Conservation (phyloP, 2,329 filamentous ascomycete species). For the Penicillium expansum region DNA sequence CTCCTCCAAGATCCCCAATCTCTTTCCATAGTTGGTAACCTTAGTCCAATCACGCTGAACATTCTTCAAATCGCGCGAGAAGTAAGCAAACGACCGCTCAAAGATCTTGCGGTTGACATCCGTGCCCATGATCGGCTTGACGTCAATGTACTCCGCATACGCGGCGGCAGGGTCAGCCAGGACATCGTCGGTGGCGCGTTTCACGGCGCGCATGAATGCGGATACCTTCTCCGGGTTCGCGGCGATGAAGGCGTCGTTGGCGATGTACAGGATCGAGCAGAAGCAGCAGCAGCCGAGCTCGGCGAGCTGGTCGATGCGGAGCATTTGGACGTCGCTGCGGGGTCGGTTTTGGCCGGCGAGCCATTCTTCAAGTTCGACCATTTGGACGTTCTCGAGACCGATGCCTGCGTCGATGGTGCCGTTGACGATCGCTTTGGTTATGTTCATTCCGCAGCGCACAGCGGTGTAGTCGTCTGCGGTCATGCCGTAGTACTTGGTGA, state of each 20-base stretch:
- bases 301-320: constrained; percentile 75
- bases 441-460: constrained; percentile 77
- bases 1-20: constrained; percentile 64
- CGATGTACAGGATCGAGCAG: constrained; percentile 78
- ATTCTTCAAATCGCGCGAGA: constrained; percentile 71
- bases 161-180: constrained; percentile 61
- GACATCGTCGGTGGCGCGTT: constrained; percentile 71
- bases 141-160: constrained; percentile 67
- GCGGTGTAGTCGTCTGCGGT: constrained; percentile 70
- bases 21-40: constrained; percentile 73
- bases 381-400: constrained; percentile 77
- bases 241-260: constrained; percentile 68
- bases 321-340: constrained; percentile 70
- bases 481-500: constrained; percentile 76
- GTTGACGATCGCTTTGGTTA: constrained; percentile 70
- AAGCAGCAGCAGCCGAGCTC: constrained; percentile 81
- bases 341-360: constrained; percentile 61
- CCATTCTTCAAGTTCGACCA: constrained; percentile 79
- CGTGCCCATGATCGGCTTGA: constrained; percentile 69
- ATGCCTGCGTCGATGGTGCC: constrained; percentile 72
- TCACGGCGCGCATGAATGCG: constrained; percentile 70
- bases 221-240: constrained; percentile 64
- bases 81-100: constrained; percentile 74
- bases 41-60: constrained; percentile 72
- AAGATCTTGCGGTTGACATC: constrained; percentile 74